Evolutionary conservation across 1,284 basidiomycete genomes (phyloP).

Genomic region (Vanrija sp.): DNA sequence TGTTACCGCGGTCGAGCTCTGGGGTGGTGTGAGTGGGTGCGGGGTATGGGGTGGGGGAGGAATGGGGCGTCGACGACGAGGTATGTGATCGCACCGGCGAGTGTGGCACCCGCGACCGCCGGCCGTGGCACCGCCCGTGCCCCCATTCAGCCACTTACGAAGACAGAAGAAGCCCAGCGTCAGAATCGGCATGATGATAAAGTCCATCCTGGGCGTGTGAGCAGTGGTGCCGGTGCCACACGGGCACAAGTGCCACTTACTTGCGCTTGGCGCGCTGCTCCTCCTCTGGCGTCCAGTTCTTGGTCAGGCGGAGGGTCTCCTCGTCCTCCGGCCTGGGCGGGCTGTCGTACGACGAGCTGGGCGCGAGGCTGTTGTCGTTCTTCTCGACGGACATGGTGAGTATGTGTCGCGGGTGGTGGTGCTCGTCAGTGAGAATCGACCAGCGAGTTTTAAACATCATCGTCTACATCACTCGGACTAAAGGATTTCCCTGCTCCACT

Average conservation of each 20-base stretch:
- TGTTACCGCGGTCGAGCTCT: conserved; percentile 24
- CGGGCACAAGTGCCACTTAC: conserved; percentile 14
- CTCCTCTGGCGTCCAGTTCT: conserved; percentile 12
- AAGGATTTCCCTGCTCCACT: too few species aligned
- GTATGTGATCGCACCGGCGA: too few species aligned
- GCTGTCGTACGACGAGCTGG: background rate
- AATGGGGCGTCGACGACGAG: too few species aligned
- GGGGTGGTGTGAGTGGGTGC: background rate
- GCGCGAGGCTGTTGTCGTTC: too few species aligned
- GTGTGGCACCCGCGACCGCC: too few species aligned
- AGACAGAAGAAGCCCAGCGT: conserved; percentile 36
- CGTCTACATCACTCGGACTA: too few species aligned
- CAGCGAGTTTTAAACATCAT: too few species aligned
- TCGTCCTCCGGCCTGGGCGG: background rate
- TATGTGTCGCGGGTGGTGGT: too few species aligned
- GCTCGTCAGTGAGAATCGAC: too few species aligned
- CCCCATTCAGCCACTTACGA: conserved; percentile 7
- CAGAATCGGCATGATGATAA: conserved; percentile 32
- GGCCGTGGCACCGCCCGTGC: too few species aligned
- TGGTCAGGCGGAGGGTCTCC: conserved; percentile 4
- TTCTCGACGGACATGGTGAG: too few species aligned
- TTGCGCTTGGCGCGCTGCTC: conserved; percentile 26
- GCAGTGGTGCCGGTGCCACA: background rate
- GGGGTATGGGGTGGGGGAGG: too few species aligned
- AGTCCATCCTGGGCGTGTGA: conserved; percentile 22